Evolutionary conservation across 805 yeast species (phyloP).

Genomic region (Candida sanyiensis): DNA sequence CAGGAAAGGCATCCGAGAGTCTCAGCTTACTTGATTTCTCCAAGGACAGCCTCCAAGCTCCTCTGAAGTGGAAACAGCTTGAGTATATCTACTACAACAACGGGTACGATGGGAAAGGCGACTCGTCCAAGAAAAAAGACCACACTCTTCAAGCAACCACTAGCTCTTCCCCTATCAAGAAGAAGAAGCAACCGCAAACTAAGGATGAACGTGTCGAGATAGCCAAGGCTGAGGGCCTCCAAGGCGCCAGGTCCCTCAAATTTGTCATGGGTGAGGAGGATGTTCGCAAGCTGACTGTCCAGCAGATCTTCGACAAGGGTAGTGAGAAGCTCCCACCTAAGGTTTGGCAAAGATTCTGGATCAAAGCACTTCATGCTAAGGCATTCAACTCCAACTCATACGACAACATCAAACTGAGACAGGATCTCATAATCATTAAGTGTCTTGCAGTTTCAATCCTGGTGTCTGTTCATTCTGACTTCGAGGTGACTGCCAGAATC

Average conservation of each 20-base stretch:
- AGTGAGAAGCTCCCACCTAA: constrained; percentile 51
- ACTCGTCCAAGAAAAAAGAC: constrained; percentile 14
- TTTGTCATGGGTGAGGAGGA: constrained; percentile 51
- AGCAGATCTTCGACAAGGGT: constrained; percentile 62
- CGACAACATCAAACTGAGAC: constrained; percentile 51
- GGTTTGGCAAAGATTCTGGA: constrained; percentile 57
- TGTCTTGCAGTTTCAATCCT: constrained; percentile 62
- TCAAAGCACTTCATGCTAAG: constrained; percentile 61
- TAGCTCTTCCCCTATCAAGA: constrained; percentile 19
- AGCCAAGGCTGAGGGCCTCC: constrained; percentile 1
- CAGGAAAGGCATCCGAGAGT: constrained; percentile 30
- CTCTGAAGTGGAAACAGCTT: constrained; percentile 51
- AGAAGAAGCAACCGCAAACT: constrained; percentile 16
- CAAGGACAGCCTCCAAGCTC: constrained; percentile 39
- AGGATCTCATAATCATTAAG: constrained; percentile 55
- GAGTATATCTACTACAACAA: constrained; percentile 44
- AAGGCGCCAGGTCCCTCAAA: constrained; percentile 41
- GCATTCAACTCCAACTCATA: constrained; percentile 56
- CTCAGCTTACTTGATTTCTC: constrained; percentile 43
- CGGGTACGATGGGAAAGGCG: constrained; percentile 1
- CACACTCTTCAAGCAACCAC: constrained; percentile 3
- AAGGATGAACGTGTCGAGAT: constrained; percentile 8
- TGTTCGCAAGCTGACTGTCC: constrained; percentile 46
- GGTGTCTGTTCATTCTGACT: constrained; percentile 50
- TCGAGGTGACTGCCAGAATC: constrained; percentile 55